Evolutionary conservation across 768 basidiomycete genomes (phyloP).

Genomic region (Amanita phalloides): DNA sequence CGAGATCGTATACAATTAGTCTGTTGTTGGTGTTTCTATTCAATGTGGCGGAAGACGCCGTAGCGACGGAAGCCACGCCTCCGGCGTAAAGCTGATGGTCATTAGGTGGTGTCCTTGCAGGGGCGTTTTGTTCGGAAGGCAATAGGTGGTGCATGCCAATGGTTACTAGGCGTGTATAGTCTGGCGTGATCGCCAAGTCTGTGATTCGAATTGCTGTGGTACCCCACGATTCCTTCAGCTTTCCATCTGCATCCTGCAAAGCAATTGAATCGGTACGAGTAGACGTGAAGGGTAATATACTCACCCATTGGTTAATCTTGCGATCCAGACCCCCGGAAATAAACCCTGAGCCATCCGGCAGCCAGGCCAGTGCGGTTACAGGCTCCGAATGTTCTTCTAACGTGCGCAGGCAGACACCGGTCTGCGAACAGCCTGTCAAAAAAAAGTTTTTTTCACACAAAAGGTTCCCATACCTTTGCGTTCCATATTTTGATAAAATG

Average conservation of each 20-base stretch:
- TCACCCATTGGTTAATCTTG: constrained; percentile 76
- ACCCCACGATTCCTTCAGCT: constrained; percentile 58
- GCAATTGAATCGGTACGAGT: neutral
- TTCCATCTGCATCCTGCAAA: constrained; percentile 67
- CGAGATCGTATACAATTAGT: constrained; percentile 70
- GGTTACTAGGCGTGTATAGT: constrained; percentile 75
- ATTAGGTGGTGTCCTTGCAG: constrained; percentile 20
- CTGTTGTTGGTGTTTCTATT: constrained; percentile 37
- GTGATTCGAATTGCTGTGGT: constrained; percentile 69
- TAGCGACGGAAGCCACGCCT: constrained; percentile 24
- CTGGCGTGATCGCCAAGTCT: constrained; percentile 81
- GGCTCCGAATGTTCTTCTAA: constrained; percentile 70
- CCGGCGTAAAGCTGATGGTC: constrained; percentile 22
- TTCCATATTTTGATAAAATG: constrained; percentile 84
- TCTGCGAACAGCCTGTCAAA: constrained; percentile 31
- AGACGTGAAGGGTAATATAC: constrained; percentile 13
- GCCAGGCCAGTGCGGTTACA: constrained; percentile 80
- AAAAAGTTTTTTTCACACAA: constrained; percentile 2
- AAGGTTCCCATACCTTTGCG: constrained; percentile 49
- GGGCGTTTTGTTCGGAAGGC: constrained; percentile 12
- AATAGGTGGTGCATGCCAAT: constrained; percentile 49
- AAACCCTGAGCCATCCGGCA: constrained; percentile 84
- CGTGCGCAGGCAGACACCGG: constrained; percentile 57
- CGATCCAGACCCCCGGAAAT: constrained; percentile 84
- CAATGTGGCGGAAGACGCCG: constrained; percentile 18